These are phyloP conservation scores for Retiboletus fuscus DNA, from an alignment of 1,284 basidiomycete species.

Conservation along the genomic window DNA sequence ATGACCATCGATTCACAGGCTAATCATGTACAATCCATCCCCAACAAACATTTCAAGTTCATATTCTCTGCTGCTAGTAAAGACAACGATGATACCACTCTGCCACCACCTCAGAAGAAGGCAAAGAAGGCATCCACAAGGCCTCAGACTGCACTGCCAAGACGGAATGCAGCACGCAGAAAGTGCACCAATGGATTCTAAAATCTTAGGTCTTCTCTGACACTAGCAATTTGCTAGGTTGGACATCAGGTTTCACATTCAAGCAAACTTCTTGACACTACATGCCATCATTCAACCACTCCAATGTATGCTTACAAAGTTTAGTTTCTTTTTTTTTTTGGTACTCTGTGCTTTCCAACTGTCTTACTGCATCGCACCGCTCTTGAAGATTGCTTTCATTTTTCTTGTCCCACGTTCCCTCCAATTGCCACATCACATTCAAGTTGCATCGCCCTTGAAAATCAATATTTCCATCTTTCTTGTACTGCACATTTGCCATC, in stretches of 20 bases:
- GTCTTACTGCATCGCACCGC: neutral
- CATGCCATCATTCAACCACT: neutral
- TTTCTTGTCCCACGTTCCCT: neutral
- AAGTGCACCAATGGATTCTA: neutral
- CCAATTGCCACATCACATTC: no score
- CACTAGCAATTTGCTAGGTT: neutral
- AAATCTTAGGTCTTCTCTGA: neutral
- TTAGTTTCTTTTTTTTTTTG: neutral
- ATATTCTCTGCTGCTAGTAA: neutral
- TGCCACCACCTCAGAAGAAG: neutral
- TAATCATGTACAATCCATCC: no score
- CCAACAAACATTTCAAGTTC: neutral
- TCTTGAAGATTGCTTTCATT: neutral
- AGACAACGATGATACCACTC: neutral
- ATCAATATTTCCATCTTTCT: no score
- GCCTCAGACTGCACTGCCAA: neutral
- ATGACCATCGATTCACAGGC: no score
- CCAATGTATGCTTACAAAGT: neutral
- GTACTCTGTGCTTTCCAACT: neutral
- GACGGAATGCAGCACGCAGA: conserved; percentile 2
- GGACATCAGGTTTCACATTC: neutral
- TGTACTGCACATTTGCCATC: no score
- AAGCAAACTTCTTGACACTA: neutral
- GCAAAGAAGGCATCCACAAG: neutral
- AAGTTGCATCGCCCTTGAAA: no score